Percentiles rank a stretch among this genome's conserved stretches.
Evolutionary conservation across 2,329 filamentous ascomycete genomes (phyloP).

Genomic region (Xylariomycetidae sp.): DNA sequence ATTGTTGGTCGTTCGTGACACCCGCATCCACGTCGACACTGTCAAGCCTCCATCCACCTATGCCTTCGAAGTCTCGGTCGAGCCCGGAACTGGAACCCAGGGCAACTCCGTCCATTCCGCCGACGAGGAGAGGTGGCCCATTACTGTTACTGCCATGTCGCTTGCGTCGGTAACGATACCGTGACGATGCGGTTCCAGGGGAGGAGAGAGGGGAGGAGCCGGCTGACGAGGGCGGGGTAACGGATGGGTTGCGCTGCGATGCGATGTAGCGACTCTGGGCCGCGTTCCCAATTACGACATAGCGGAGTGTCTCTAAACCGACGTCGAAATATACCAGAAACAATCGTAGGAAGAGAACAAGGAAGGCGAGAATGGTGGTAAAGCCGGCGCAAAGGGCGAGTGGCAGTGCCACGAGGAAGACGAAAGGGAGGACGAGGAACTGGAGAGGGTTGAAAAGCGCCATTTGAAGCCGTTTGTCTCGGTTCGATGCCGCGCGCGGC

Average conservation of each 20-base stretch:
- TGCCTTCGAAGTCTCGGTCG: constrained; percentile 52
- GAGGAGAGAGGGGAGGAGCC: constrained; percentile 16
- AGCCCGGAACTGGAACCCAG: constrained; percentile 43
- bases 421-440: constrained; percentile 53
- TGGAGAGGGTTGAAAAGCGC: constrained; percentile 48
- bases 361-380: constrained; percentile 57
- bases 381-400: constrained; percentile 57
- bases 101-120: constrained; percentile 25
- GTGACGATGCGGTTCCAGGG: constrained; percentile 6
- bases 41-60: constrained; percentile 50
- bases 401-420: constrained; percentile 57
- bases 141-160: constrained; percentile 17
- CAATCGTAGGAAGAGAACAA: constrained; percentile 54
- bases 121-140: constrained; percentile 17
- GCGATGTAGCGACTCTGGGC: constrained; percentile 23
- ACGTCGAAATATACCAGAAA: constrained; percentile 59
- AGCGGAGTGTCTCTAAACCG: constrained; percentile 49
- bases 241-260: constrained; percentile 14
- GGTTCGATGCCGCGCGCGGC: constrained; percentile 2
- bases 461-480: constrained; percentile 31
- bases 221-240: constrained; percentile 10
- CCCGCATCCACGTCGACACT: constrained; percentile 13
- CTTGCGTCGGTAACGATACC: constrained; percentile 14
- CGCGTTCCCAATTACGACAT: constrained; percentile 41
- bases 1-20: constrained; percentile 33